These are phyloP conservation scores for Rhinocladiella mackenziei DNA, from an alignment of 2,329 filamentous ascomycete species.

Conservation along the genomic window DNA sequence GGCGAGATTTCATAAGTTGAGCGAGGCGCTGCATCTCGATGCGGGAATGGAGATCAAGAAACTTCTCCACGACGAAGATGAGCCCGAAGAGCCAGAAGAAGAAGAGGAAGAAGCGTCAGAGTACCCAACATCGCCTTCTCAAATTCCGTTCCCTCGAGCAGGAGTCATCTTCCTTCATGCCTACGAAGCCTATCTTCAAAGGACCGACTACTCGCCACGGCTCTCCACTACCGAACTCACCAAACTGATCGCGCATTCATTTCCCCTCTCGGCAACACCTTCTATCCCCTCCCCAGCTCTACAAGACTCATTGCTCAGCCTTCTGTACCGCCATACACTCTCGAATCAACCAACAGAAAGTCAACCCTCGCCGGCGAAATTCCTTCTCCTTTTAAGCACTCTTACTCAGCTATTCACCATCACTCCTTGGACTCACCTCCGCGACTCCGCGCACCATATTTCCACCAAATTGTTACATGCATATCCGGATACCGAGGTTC, in stretches of 20 bases:
- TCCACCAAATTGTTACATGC: constrained; percentile 25
- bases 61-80: constrained; percentile 15
- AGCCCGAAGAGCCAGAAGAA: constrained; percentile 10
- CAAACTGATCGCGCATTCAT: constrained; percentile 21
- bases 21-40: constrained; percentile 16
- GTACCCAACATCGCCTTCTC: constrained; percentile 28
- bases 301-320: constrained; percentile 21
- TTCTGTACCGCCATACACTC: constrained; percentile 18
- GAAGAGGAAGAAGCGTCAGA: constrained; percentile 25
- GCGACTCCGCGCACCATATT: constrained; percentile 27
- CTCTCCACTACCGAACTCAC: constrained; percentile 18
- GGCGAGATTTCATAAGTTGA: constrained; percentile 45
- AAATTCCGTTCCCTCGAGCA: constrained; percentile 28
- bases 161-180: constrained; percentile 25
- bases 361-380: constrained; percentile 18
- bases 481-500: constrained; percentile 18
- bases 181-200: constrained; percentile 16
- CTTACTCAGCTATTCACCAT: constrained; percentile 27
- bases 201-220: neutral
- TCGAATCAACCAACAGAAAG: constrained; percentile 8
- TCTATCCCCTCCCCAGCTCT: constrained; percentile 18
- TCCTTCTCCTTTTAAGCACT: constrained; percentile 23
- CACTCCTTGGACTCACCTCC: constrained; percentile 22
- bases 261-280: constrained; percentile 21
- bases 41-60: constrained; percentile 15